These are phyloP conservation scores for Boletus calvinii DNA, from an alignment of 1,284 basidiomycete species.

Conservation along the genomic window DNA sequence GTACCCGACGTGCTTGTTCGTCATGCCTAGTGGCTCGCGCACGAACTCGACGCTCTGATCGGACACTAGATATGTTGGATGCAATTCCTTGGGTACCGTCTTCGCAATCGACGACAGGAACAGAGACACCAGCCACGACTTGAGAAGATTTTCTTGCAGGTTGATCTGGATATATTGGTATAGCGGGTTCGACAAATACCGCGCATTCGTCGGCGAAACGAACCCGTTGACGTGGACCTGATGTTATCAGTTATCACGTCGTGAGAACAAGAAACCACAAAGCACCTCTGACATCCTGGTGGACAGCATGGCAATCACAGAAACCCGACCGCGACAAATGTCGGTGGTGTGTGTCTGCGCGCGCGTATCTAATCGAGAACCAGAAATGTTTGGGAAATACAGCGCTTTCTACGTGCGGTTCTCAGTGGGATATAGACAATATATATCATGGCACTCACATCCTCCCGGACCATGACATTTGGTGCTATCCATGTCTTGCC, in stretches of 20 bases:
- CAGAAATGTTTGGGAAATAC: slow-evolving; percentile 89
- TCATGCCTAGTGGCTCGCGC: slow-evolving; percentile 80
- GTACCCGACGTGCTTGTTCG: slow-evolving; percentile 92
- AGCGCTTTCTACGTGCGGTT: slow-evolving; percentile 66
- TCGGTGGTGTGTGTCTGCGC: slow-evolving; percentile 73
- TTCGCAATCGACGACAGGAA: slow-evolving; percentile 76
- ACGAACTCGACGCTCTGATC: slow-evolving; percentile 79
- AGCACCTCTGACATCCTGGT: slow-evolving; percentile 85
- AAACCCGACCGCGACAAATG: slow-evolving; percentile 74
- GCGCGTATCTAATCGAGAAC: slow-evolving; percentile 62
- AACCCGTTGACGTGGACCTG: slow-evolving; percentile 85
- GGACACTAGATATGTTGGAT: slow-evolving; percentile 80
- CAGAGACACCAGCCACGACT: slow-evolving; percentile 83
- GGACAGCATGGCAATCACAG: slow-evolving; percentile 77
- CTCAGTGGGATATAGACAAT: slow-evolving; percentile 7
- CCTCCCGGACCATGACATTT: slow-evolving; percentile 78
- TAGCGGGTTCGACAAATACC: slow-evolving; percentile 59
- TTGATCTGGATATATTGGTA: slow-evolving; percentile 90
- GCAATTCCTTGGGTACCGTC: slow-evolving; percentile 62
- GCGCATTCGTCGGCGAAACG: slow-evolving; percentile 59
- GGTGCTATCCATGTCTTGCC: slow-evolving; percentile 97
- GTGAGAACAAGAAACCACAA: neutral
- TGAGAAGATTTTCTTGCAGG: slow-evolving; percentile 87
- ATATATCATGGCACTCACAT: slow-evolving; percentile 53
- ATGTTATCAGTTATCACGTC: slow-evolving; percentile 6